Base-by-base conservation (phyloP, 2,329 filamentous ascomycete genomes). In the Coniochaeta ligniaria region DNA sequence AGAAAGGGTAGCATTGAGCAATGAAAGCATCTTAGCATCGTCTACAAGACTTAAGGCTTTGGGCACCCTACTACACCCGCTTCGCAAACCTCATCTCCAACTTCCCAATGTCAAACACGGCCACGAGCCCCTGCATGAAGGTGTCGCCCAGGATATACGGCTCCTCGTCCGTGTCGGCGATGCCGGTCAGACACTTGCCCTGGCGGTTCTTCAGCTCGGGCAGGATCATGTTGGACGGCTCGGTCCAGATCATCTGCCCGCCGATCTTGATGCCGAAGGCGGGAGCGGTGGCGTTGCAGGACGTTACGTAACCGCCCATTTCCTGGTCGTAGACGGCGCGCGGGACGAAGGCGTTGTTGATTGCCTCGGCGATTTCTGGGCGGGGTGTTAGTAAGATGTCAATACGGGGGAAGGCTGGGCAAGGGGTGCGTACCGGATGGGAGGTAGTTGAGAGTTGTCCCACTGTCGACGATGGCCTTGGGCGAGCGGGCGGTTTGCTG, bases 211-310 rank as follows among this genome's bases (percentile, higher is more conserved):
- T 65, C 17, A 70, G 65, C 61, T 71, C 65, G 9, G 69, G 66
- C 36, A 74, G 63, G 59, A 71, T 69, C 67, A 72, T 73, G 63
- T 67, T 73, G 50, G 66, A 64, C 3, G 69, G 66, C 60, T 71
- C 65, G 31, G 71, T 70, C 58, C 65, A 68, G 60, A 74, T 54
- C 57, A 67, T 63, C 59, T 64, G 65, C 47, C 68, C 69, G 60
- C 69, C 70, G 28, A 72, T 68, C 57, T 69, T 66, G 55, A 72
- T 60, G 47, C 69, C 66, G 35, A 73, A 64, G 26, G 60, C 63
- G 1, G 71, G 72, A 31, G 70, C 66, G 16, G 54, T 61, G 17
- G 69, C 69, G 60, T 72, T 65, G 63, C 71, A 73, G 1, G 59
- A 55, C 2, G 71, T 67, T 41, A 64, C 65, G 65, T 65, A 72